phyloP scores from a whole-genome alignment of 2,329 filamentous ascomycete species.

The Stylonectria norvegica region DNA sequence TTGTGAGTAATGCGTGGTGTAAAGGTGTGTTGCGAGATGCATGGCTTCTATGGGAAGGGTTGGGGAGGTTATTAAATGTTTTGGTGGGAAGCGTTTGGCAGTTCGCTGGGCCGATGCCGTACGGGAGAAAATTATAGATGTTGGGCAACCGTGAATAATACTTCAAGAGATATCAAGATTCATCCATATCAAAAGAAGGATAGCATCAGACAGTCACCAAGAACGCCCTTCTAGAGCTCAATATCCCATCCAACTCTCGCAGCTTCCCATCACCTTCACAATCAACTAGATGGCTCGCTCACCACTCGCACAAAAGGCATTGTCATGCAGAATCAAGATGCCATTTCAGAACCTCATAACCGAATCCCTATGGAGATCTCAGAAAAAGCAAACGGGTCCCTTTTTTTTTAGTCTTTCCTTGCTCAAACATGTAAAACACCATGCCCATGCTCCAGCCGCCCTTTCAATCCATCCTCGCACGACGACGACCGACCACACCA shows the following conservation, averaged over 20 bases:
- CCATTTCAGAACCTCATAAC: slow-evolving; percentile 34
- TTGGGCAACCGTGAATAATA: too few relatives aligned
- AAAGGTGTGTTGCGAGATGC: too few relatives aligned
- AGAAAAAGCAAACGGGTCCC: slow-evolving; percentile 26
- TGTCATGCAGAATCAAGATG: slow-evolving; percentile 34
- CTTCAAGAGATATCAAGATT: too few relatives aligned
- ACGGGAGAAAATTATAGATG: too few relatives aligned
- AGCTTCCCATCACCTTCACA: background rate
- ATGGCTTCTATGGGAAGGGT: too few relatives aligned
- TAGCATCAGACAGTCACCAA: too few relatives aligned
- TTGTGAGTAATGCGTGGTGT: background rate
- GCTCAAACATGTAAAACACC: slow-evolving; percentile 37
- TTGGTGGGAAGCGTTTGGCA: too few relatives aligned
- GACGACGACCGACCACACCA: slow-evolving; percentile 15
- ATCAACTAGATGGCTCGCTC: background rate
- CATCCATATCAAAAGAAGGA: too few relatives aligned
- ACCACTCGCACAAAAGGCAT: slow-evolving; percentile 6
- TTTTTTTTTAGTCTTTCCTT: slow-evolving; percentile 25
- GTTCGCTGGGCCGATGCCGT: too few relatives aligned
- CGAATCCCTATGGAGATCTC: slow-evolving; percentile 33
- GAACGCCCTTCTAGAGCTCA: too few relatives aligned
- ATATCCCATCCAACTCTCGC: too few relatives aligned
- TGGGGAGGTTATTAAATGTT: too few relatives aligned
- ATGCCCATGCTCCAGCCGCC: slow-evolving; percentile 34
- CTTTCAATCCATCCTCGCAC: slow-evolving; percentile 18